These are phyloP conservation scores for Fusarium mundagurra DNA, from an alignment of 2,329 filamentous ascomycete genomes.

Conservation along the genomic window DNA sequence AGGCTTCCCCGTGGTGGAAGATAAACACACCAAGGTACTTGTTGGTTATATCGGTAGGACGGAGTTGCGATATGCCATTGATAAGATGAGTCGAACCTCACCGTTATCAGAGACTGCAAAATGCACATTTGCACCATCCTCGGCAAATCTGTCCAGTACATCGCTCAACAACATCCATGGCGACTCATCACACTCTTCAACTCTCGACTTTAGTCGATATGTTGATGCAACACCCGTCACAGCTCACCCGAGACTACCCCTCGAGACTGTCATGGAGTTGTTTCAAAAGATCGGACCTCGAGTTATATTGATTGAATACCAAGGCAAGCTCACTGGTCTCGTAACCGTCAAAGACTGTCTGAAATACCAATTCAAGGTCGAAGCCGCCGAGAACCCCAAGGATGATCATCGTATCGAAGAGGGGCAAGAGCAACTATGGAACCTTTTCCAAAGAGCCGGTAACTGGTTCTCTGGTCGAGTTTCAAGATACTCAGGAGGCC, in stretches of 20 bases:
- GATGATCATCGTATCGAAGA: constrained; percentile 66
- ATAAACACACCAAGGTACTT: constrained; percentile 74
- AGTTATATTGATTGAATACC: constrained; percentile 91
- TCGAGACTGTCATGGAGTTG: constrained; percentile 98
- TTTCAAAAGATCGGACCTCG: constrained; percentile 98
- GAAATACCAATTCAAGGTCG: constrained; percentile 96
- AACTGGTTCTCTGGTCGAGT: constrained; percentile 69
- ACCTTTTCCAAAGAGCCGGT: constrained; percentile 60
- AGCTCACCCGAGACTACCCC: constrained; percentile 87
- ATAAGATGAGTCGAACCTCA: constrained; percentile 78
- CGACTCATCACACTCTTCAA: constrained; percentile 53
- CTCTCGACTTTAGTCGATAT: constrained; percentile 84
- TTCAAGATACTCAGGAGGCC: constrained; percentile 62
- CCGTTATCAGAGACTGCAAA: constrained; percentile 72
- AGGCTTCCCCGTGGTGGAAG: constrained; percentile 91
- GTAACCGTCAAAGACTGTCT: constrained; percentile 97
- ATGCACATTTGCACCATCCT: constrained; percentile 75
- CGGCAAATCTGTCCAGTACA: constrained; percentile 42
- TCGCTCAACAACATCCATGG: constrained; percentile 45
- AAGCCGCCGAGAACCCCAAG: constrained; percentile 80
- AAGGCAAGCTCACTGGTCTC: constrained; percentile 82
- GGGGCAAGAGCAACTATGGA: constrained; percentile 74
- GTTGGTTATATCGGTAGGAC: constrained; percentile 93
- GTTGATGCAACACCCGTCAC: constrained; percentile 90
- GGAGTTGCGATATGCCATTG: constrained; percentile 89